Evolutionary conservation across 352 stramenopile genomes (phyloP).

Genomic region (Globisporangium acanthophoron): DNA sequence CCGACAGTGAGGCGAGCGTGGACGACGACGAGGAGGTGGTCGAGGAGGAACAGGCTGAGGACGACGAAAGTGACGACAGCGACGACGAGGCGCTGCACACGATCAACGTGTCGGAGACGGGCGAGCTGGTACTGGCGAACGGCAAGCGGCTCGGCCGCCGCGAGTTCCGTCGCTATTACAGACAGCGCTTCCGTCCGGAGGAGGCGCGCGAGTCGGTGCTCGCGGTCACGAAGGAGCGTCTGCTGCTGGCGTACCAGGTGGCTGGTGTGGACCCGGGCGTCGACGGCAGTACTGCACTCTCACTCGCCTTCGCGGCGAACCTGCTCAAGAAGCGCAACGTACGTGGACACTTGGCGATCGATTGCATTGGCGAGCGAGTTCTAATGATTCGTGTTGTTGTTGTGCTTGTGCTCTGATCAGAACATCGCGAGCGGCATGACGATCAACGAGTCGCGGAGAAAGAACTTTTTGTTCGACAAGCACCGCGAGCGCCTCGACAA

Average conservation of each 20-base stretch:
- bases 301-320: constrained; percentile 73
- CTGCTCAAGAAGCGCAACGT: constrained; percentile 77
- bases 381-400: constrained; percentile 5
- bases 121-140: constrained; percentile 83
- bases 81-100: constrained; percentile 39
- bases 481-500: constrained; percentile 74
- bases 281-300: constrained; percentile 55
- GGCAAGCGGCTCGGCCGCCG: constrained; percentile 84
- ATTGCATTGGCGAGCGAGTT: background rate
- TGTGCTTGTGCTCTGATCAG: constrained; percentile 17
- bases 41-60: constrained; percentile 32
- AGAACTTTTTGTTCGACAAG: constrained; percentile 77
- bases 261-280: constrained; percentile 54
- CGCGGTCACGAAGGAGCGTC: constrained; percentile 69
- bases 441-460: constrained; percentile 54
- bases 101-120: constrained; percentile 82
- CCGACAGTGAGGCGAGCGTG: constrained; percentile 74
- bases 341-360: constrained; percentile 9
- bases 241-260: constrained; percentile 70
- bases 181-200: constrained; percentile 80
- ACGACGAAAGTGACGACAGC: constrained; percentile 41
- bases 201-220: constrained; percentile 71
- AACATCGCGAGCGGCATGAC: constrained; percentile 78
- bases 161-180: constrained; percentile 89
- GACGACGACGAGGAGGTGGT: constrained; percentile 72